These are phyloP conservation scores for Plasmopara viticola DNA, from an alignment of 352 stramenopile genomes.

Conservation along the genomic window DNA sequence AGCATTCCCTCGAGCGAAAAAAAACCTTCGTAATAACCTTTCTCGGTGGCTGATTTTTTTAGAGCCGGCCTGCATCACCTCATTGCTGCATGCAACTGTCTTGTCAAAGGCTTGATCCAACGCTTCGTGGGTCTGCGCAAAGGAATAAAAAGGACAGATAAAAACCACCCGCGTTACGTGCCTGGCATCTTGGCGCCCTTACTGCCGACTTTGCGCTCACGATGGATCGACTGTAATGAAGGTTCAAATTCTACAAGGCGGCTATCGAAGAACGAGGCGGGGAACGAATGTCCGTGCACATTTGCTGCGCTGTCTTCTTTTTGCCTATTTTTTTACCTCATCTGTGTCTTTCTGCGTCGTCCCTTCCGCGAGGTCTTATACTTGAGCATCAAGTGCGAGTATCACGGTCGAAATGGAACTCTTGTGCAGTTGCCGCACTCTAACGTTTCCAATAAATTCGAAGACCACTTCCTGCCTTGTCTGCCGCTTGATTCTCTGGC, in stretches of 20 bases:
- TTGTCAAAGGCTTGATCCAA: slow-evolving; percentile 4
- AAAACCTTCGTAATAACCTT: too few relatives aligned
- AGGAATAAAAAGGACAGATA: background rate
- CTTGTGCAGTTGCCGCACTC: slow-evolving; percentile 3
- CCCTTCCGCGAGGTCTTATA: background rate
- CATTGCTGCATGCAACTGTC: background rate
- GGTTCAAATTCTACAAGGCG: too few relatives aligned
- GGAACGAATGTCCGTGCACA: too few relatives aligned
- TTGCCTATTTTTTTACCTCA: background rate
- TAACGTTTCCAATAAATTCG: slow-evolving; percentile 22
- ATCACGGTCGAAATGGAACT: background rate
- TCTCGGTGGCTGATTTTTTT: too few relatives aligned
- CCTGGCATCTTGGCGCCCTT: background rate
- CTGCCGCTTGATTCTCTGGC: slow-evolving; percentile 8
- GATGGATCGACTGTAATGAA: too few relatives aligned
- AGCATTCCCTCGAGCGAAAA: too few relatives aligned
- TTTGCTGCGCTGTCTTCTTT: too few relatives aligned
- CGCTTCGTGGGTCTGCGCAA: slow-evolving; percentile 2
- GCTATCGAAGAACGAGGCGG: background rate
- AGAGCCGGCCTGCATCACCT: too few relatives aligned
- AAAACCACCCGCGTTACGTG: background rate
- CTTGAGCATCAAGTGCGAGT: background rate
- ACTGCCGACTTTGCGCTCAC: too few relatives aligned
- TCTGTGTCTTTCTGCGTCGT: background rate
- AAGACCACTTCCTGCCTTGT: slow-evolving; percentile 11